A percentile compares a stretch with the other conserved stretches of the same genome.
phyloP scores from a whole-genome alignment of 371 early-diverging fungal genomes.

The Lichtheimia ornata region DNA sequence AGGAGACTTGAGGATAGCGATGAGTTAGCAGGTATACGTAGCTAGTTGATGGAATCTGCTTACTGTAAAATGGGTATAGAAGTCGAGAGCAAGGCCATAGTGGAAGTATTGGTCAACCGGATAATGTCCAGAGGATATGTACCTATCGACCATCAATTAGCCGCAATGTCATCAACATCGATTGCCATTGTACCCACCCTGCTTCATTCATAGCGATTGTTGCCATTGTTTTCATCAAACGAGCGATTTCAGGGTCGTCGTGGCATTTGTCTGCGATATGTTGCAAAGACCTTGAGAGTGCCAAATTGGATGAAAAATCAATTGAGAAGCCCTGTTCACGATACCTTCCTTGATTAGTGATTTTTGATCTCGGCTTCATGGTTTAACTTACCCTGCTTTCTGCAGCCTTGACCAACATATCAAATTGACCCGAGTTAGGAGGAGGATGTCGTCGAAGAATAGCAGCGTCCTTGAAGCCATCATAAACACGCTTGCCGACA shows the following conservation, averaged over 20 bases:
- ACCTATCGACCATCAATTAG: conserved; percentile 20
- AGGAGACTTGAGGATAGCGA: conserved; percentile 68
- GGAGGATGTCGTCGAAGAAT: conserved; percentile 86
- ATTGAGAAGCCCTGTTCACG: conserved; percentile 53
- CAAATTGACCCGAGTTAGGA: conserved; percentile 69
- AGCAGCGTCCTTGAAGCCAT: conserved; percentile 80
- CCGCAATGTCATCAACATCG: neutral
- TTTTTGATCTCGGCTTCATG: neutral
- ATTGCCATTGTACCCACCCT: conserved; percentile 32
- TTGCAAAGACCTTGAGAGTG: conserved; percentile 64
- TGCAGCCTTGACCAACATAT: conserved; percentile 68
- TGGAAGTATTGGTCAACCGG: conserved; percentile 62
- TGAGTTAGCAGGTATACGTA: neutral
- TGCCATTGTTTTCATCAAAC: conserved; percentile 73
- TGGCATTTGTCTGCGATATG: conserved; percentile 30
- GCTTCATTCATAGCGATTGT: conserved; percentile 82
- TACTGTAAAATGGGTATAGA: conserved; percentile 94
- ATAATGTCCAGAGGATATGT: conserved; percentile 59
- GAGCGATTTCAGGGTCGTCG: conserved; percentile 58
- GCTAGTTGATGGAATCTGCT: conserved; percentile 1
- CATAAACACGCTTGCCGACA: conserved; percentile 87
- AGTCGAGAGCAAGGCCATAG: conserved; percentile 86
- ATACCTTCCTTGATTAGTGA: neutral
- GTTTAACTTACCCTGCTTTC: conserved; percentile 43
- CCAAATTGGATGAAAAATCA: conserved; percentile 68